Evolutionary conservation across 805 yeast species (phyloP).

Genomic region (Maudiozyma barnettii): DNA sequence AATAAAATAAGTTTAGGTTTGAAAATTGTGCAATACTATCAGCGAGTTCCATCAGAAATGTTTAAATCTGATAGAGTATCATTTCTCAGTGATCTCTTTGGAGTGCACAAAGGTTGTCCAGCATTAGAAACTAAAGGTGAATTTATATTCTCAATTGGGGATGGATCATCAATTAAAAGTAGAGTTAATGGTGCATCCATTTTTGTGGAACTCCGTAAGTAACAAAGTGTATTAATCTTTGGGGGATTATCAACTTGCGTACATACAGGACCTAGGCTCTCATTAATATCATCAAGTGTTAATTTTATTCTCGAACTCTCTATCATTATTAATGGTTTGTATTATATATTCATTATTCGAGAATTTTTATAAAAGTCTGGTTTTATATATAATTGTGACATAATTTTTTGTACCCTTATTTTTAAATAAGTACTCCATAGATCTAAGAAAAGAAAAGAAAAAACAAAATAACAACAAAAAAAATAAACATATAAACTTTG

Average conservation of each 20-base stretch:
- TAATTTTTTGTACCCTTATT: too few species aligned
- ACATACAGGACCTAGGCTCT: neutral
- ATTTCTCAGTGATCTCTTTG: constrained; percentile 1
- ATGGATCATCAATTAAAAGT: neutral
- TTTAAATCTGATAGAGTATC: neutral
- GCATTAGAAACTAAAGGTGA: neutral
- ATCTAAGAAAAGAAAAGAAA: too few species aligned
- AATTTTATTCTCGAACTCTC: neutral
- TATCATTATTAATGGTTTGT: neutral
- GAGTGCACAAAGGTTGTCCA: neutral
- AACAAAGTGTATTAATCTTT: neutral
- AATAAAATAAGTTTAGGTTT: neutral
- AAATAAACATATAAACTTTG: too few species aligned
- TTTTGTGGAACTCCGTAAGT: neutral
- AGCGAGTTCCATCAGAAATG: too few species aligned
- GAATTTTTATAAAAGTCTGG: neutral
- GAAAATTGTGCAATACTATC: too few species aligned
- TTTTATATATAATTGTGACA: too few species aligned
- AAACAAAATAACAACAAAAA: too few species aligned
- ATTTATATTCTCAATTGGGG: neutral
- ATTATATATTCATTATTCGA: neutral
- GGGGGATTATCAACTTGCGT: neutral
- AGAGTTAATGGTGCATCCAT: neutral
- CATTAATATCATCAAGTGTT: neutral
- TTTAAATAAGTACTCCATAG: too few species aligned